Percentiles rank a stretch among this genome's conserved stretches.
phyloP scores from a whole-genome alignment of 2,329 filamentous ascomycete genomes.

The Cladosporium sphaerospermum region DNA sequence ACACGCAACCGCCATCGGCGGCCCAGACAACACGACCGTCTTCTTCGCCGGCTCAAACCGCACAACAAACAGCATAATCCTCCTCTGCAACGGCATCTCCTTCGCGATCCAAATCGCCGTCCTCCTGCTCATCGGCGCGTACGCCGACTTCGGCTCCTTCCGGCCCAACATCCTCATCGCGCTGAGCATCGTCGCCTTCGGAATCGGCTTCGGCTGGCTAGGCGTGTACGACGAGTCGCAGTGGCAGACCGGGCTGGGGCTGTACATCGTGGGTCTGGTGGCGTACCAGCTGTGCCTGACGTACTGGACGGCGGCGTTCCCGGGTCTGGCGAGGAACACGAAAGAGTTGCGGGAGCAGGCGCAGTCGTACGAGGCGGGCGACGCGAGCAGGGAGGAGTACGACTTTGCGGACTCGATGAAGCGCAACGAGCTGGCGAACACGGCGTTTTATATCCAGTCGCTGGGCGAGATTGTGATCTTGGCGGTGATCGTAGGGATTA shows the following conservation, averaged over 20 bases:
- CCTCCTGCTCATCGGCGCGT: slow-evolving; percentile 48
- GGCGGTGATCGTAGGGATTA: slow-evolving; percentile 58
- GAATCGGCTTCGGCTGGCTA: slow-evolving; percentile 60
- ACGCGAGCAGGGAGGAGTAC: slow-evolving; percentile 54
- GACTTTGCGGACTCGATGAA: slow-evolving; percentile 57
- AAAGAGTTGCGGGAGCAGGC: slow-evolving; percentile 45
- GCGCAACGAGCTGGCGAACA: slow-evolving; percentile 57
- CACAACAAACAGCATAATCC: slow-evolving; percentile 60
- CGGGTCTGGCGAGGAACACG: slow-evolving; percentile 51
- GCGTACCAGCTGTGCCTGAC: slow-evolving; percentile 62
- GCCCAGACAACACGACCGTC: slow-evolving; percentile 43
- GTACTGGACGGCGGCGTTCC: slow-evolving; percentile 63
- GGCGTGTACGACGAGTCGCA: slow-evolving; percentile 55
- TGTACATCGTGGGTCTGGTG: slow-evolving; percentile 63
- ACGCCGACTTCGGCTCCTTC: slow-evolving; percentile 60
- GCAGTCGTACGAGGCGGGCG: slow-evolving; percentile 43
- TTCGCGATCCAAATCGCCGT: slow-evolving; percentile 60
- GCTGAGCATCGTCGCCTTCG: slow-evolving; percentile 56
- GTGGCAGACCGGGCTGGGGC: slow-evolving; percentile 54
- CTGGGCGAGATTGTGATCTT: slow-evolving; percentile 57
- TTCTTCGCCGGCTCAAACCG: slow-evolving; percentile 51
- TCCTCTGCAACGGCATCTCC: slow-evolving; percentile 60
- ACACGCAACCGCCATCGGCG: slow-evolving; percentile 44
- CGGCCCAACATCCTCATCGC: slow-evolving; percentile 57
- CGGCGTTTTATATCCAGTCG: slow-evolving; percentile 59